These are phyloP conservation scores for Ustilago xerochloae DNA, from an alignment of 1,284 basidiomycete genomes.

Conservation along the genomic window DNA sequence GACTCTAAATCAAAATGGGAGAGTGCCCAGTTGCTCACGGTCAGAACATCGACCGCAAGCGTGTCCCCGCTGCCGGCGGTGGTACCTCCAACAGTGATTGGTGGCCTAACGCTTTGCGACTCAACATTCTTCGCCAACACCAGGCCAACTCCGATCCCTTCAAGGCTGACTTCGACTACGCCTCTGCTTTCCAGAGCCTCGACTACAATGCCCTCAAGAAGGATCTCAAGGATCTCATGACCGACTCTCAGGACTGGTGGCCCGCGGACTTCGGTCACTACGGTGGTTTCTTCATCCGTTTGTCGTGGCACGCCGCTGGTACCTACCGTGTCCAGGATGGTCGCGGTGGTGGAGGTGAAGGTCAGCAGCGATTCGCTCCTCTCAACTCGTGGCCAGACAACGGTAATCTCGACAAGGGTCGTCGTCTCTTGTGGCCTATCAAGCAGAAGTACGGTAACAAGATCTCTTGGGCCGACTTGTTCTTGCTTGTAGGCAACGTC, in stretches of 20 bases:
- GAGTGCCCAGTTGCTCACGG: slow-evolving; percentile 39
- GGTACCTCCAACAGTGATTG: slow-evolving; percentile 41
- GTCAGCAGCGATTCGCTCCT: slow-evolving; percentile 46
- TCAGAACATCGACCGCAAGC: slow-evolving; percentile 34
- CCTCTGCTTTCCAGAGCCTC: slow-evolving; percentile 38
- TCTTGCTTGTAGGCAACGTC: slow-evolving; percentile 38
- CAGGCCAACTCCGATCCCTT: slow-evolving; percentile 36
- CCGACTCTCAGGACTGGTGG: slow-evolving; percentile 46
- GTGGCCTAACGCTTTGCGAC: slow-evolving; percentile 38
- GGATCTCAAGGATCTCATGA: slow-evolving; percentile 34
- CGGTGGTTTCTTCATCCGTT: slow-evolving; percentile 45
- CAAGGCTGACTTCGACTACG: slow-evolving; percentile 37
- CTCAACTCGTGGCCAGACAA: slow-evolving; percentile 51
- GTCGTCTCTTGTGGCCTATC: slow-evolving; percentile 47
- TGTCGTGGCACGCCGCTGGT: slow-evolving; percentile 45
- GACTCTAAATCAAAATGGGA: slow-evolving; percentile 35
- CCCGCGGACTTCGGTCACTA: slow-evolving; percentile 47
- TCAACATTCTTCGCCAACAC: slow-evolving; percentile 45
- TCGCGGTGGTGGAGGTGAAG: slow-evolving; percentile 42
- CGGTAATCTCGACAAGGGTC: slow-evolving; percentile 43
- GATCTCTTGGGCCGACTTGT: slow-evolving; percentile 42
- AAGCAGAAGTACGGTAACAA: slow-evolving; percentile 50
- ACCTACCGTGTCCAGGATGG: slow-evolving; percentile 48
- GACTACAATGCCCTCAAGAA: slow-evolving; percentile 46
- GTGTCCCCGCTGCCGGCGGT: slow-evolving; percentile 27